These are phyloP conservation scores for Rhizopus stolonifer DNA, from an alignment of 371 early-diverging fungal species.

Conservation along the genomic window DNA sequence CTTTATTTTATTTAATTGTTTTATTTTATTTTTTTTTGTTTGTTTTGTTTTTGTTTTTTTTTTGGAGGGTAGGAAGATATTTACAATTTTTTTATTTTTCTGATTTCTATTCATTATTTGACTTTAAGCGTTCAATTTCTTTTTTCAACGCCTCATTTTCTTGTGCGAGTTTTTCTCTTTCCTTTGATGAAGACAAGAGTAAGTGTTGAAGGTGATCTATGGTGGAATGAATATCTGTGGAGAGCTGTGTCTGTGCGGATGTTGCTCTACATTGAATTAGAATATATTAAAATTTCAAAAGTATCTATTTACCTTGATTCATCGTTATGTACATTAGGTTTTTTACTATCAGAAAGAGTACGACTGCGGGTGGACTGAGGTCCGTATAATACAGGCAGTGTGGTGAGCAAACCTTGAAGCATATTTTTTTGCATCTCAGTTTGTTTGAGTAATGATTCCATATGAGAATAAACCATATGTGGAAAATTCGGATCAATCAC, in stretches of 20 bases:
- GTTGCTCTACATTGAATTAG: slow-evolving; percentile 4
- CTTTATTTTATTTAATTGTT: neutral
- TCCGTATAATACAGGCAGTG: slow-evolving; percentile 8
- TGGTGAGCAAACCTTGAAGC: slow-evolving; percentile 21
- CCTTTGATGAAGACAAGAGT: slow-evolving; percentile 17
- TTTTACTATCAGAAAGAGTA: slow-evolving; percentile 23
- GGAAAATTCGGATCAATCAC: slow-evolving; percentile 17
- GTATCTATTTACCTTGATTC: slow-evolving; percentile 12
- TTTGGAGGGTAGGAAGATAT: slow-evolving; percentile 5
- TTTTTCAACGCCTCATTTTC: slow-evolving; percentile 24
- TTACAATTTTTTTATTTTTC: slow-evolving; percentile 5
- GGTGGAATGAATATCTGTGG: slow-evolving; percentile 14
- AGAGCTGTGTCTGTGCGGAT: slow-evolving; percentile 8
- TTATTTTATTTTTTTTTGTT: neutral
- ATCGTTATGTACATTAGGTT: slow-evolving; percentile 10
- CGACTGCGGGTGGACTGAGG: slow-evolving; percentile 9
- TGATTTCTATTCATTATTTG: slow-evolving; percentile 3
- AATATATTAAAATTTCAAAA: neutral
- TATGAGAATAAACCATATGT: slow-evolving; percentile 20
- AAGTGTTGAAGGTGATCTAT: slow-evolving; percentile 29
- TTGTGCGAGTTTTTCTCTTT: slow-evolving; percentile 19
- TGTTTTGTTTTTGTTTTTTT: neutral
- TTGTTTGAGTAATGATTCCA: slow-evolving; percentile 27
- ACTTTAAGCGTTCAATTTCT: slow-evolving; percentile 21
- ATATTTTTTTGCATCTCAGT: slow-evolving; percentile 28